Conservation (phyloP, 176 grass and related monocot species). For the Bolboschoenus planiculmis region DNA sequence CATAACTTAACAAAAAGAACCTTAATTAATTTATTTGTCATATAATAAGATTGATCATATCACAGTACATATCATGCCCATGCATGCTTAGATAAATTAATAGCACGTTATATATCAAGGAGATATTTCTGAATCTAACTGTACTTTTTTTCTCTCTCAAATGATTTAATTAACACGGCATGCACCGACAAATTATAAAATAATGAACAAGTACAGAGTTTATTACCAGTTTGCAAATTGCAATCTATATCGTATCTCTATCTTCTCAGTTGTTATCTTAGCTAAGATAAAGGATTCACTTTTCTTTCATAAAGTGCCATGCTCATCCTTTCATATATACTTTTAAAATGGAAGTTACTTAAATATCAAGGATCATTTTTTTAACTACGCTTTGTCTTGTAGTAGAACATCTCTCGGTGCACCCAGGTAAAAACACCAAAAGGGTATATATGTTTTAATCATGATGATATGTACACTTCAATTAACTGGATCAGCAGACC, state of each 20-base stretch:
- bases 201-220: neutral
- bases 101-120: neutral
- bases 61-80: no score
- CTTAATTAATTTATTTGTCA: neutral
- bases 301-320: constrained; percentile 8
- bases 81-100: neutral
- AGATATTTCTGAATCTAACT: neutral
- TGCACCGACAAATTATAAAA: neutral
- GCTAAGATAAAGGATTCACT: neutral
- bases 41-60: neutral
- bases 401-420: neutral
- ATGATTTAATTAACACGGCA: neutral
- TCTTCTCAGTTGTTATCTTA: constrained; percentile 7
- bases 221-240: neutral
- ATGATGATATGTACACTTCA: neutral
- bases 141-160: neutral
- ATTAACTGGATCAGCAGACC: neutral
- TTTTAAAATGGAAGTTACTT: constrained; percentile 9
- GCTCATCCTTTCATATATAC: neutral
- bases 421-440: neutral
- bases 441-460: neutral
- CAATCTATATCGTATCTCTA: neutral
- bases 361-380: neutral
- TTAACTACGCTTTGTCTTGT: neutral
- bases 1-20: neutral